phyloP scores from a whole-genome alignment of 1,284 basidiomycete genomes.

The Cryptococcus sp. region DNA sequence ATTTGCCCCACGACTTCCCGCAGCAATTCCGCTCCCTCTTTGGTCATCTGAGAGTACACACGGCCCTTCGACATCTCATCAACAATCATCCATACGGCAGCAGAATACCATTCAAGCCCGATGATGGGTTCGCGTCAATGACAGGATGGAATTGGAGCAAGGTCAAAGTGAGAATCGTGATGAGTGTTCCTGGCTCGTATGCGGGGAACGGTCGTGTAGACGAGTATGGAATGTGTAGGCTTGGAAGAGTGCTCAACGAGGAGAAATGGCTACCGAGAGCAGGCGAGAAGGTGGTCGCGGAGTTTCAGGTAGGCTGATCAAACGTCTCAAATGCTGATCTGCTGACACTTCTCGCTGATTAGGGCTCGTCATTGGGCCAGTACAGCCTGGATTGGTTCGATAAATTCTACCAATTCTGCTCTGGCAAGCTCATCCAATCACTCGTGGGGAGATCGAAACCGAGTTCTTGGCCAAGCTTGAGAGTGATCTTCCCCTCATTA shows the following conservation, averaged over 20 bases:
- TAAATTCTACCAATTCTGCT: conserved; percentile 40
- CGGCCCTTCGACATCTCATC: conserved; percentile 33
- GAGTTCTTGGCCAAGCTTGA: conserved; percentile 39
- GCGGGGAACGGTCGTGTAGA: conserved; percentile 34
- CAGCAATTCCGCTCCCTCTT: conserved; percentile 43
- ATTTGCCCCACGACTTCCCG: conserved; percentile 35
- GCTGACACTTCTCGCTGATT: neutral
- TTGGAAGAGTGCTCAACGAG: conserved; percentile 39
- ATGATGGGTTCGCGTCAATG: conserved; percentile 29
- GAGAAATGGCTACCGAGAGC: conserved; percentile 40
- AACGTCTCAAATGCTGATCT: neutral
- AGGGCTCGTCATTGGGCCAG: conserved; percentile 50
- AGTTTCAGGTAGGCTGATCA: conserved; percentile 46
- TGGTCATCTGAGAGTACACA: conserved; percentile 42
- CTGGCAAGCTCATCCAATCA: conserved; percentile 27
- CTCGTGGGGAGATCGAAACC: conserved; percentile 29
- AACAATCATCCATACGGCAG: conserved; percentile 32
- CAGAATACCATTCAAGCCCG: conserved; percentile 28
- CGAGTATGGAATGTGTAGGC: conserved; percentile 37
- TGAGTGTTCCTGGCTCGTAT: conserved; percentile 46
- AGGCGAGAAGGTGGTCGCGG: conserved; percentile 39
- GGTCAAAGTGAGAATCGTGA: conserved; percentile 46
- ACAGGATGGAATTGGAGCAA: conserved; percentile 47
- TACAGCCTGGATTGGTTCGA: conserved; percentile 47
- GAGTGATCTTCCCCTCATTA: conserved; percentile 47